A percentile compares a stretch with the other conserved stretches of the same genome.
These are phyloP conservation scores for Backusella westeae DNA, from an alignment of 192 early-diverging fungal species.

Conservation along the genomic window DNA sequence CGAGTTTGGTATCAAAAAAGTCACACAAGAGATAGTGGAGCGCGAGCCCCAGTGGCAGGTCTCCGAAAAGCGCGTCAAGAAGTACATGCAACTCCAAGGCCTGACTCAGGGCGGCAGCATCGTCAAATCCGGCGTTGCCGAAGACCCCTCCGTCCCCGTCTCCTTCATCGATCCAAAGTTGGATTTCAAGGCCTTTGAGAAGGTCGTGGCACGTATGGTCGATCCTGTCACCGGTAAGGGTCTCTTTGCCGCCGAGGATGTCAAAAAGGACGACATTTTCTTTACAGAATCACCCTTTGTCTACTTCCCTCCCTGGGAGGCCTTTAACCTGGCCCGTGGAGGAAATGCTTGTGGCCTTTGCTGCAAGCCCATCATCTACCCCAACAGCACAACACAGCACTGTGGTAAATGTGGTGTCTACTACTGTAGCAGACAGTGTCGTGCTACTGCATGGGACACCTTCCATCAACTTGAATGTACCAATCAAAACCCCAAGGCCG, in stretches of 20 bases:
- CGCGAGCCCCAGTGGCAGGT: conserved; percentile 53
- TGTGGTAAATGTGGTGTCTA: conserved; percentile 40
- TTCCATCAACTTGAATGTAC: conserved; percentile 47
- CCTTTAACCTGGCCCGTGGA: conserved; percentile 39
- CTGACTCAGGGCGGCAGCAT: conserved; percentile 36
- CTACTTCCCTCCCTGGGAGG: conserved; percentile 58
- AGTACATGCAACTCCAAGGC: conserved; percentile 48
- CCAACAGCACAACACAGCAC: conserved; percentile 31
- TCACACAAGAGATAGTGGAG: conserved; percentile 38
- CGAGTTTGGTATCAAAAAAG: conserved; percentile 51
- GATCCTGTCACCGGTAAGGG: conserved; percentile 46
- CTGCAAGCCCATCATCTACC: conserved; percentile 43
- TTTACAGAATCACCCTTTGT: conserved; percentile 59
- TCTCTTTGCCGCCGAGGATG: conserved; percentile 52
- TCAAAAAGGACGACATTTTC: conserved; percentile 44
- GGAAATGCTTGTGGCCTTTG: conserved; percentile 57
- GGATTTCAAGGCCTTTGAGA: conserved; percentile 37
- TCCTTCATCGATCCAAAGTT: conserved; percentile 45
- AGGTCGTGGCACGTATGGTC: conserved; percentile 32
- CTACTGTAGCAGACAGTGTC: conserved; percentile 50
- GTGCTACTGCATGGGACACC: conserved; percentile 44
- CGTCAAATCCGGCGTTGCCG: conserved; percentile 38
- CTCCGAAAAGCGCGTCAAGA: conserved; percentile 62
- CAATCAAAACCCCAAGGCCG: conserved; percentile 40
- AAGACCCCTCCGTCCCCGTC: conserved; percentile 51